Evolutionary conservation across 2,329 filamentous ascomycete genomes (phyloP).

Genomic region (Fusarium sp.): DNA sequence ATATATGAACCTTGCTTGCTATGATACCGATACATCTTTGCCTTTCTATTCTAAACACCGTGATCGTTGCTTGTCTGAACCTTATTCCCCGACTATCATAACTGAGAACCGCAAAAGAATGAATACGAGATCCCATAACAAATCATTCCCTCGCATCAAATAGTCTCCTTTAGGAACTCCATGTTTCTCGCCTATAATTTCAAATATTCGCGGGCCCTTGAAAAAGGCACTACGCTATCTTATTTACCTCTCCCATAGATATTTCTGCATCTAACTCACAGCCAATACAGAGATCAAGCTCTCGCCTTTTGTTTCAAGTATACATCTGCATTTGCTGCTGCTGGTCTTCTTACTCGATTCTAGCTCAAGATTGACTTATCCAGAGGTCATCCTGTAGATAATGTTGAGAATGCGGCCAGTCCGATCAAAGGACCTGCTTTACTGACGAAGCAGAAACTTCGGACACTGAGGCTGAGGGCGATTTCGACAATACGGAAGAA

Average conservation of each 20-base stretch:
- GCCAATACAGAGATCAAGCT: too few species aligned
- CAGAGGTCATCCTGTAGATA: not conserved
- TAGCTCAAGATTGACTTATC: not conserved
- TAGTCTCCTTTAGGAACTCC: not conserved
- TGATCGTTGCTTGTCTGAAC: too few species aligned
- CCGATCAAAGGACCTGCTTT: not conserved
- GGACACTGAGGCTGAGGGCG: conserved; percentile 29
- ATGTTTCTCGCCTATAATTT: not conserved
- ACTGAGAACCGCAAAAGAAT: not conserved
- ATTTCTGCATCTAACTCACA: too few species aligned
- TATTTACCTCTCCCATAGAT: too few species aligned
- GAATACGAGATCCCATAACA: not conserved
- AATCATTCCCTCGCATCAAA: not conserved
- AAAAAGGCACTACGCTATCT: too few species aligned
- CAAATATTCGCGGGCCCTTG: too few species aligned
- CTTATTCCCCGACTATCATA: not conserved
- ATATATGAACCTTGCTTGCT: too few species aligned
- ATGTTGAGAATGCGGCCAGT: conserved; percentile 10
- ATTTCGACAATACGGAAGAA: conserved; percentile 24
- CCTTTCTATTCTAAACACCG: too few species aligned
- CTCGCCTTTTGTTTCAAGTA: too few species aligned
- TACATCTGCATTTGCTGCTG: too few species aligned
- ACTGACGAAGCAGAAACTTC: conserved; percentile 22
- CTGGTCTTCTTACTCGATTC: too few species aligned
- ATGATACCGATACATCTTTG: too few species aligned